Conservation (phyloP, 2,329 filamentous ascomycete genomes). For the Hypoxylon sp. region DNA sequence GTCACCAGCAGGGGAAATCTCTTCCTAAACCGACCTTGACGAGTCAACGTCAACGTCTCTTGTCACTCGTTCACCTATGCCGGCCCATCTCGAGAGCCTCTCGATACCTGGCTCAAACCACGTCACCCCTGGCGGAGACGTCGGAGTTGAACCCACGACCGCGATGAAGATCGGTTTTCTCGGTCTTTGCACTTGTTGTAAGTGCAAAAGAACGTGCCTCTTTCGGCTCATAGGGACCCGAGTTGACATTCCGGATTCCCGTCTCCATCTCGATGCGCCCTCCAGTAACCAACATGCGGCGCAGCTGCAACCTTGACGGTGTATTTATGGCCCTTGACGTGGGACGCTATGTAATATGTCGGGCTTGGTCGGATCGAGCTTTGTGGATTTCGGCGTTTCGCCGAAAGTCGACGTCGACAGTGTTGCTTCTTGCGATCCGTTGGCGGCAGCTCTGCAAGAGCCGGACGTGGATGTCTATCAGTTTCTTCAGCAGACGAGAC, state of each 20-base stretch:
- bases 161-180: conserved; percentile 16
- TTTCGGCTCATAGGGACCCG: conserved; percentile 7
- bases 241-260: conserved; percentile 13
- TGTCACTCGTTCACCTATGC: conserved; percentile 11
- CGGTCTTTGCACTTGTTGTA: conserved; percentile 1
- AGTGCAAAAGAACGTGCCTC: conserved; percentile 1
- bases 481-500: conserved; percentile 22
- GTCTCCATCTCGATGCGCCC: conserved; percentile 13
- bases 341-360: conserved; percentile 17
- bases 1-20: conserved; percentile 28
- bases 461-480: conserved; percentile 25
- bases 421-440: too few species aligned
- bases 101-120: conserved; percentile 22
- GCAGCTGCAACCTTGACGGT: conserved; percentile 9
- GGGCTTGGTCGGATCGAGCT: conserved; percentile 9
- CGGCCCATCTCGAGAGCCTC: conserved; percentile 30
- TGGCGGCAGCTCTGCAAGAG: conserved; percentile 15
- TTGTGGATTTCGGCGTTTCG: conserved; percentile 6
- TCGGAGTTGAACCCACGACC: conserved; percentile 11
- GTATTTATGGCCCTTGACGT: conserved; percentile 13
- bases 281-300: conserved; percentile 11
- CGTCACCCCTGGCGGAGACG: conserved; percentile 33
- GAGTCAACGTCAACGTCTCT: conserved; percentile 7
- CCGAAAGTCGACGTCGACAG: conserved; percentile 23
- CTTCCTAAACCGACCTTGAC: conserved; percentile 27